These are phyloP conservation scores for Paracoccidioides lutzii DNA, from an alignment of 2,329 filamentous ascomycete species.

Conservation along the genomic window DNA sequence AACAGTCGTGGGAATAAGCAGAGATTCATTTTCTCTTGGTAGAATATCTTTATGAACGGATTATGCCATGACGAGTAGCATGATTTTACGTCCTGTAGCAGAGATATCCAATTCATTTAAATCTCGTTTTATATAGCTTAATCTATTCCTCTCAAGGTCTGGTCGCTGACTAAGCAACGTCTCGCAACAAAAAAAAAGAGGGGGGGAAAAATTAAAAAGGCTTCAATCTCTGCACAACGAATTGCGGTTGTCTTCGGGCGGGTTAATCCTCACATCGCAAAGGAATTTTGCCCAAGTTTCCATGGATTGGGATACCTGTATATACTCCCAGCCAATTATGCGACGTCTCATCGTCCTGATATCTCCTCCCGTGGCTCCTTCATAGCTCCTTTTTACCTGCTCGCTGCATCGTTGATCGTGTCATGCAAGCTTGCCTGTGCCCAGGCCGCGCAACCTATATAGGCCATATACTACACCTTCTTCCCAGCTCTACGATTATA, in stretches of 20 bases:
- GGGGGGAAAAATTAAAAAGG: background rate
- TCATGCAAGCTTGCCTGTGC: constrained; percentile 32
- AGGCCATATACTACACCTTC: constrained; percentile 18
- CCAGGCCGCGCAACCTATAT: constrained; percentile 24
- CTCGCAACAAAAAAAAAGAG: too few species aligned
- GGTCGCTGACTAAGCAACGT: background rate
- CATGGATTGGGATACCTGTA: background rate
- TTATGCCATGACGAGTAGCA: background rate
- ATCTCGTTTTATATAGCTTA: background rate
- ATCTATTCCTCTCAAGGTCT: background rate
- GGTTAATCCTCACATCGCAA: background rate
- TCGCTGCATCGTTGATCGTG: constrained; percentile 21
- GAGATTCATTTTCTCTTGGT: background rate
- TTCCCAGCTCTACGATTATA: constrained; percentile 1
- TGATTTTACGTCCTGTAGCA: background rate
- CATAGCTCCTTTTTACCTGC: constrained; percentile 19
- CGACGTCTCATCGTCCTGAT: background rate
- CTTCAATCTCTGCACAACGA: background rate
- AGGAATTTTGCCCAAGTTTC: background rate
- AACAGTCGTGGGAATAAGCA: background rate
- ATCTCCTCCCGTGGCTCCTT: constrained; percentile 10
- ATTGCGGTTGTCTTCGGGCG: background rate
- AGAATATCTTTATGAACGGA: background rate
- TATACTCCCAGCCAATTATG: constrained; percentile 1
- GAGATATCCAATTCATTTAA: background rate